A percentile compares a stretch with the other conserved stretches of the same genome.
These are phyloP conservation scores for Verticillium tricorpus DNA, from an alignment of 2,329 filamentous ascomycete species.

Conservation along the genomic window DNA sequence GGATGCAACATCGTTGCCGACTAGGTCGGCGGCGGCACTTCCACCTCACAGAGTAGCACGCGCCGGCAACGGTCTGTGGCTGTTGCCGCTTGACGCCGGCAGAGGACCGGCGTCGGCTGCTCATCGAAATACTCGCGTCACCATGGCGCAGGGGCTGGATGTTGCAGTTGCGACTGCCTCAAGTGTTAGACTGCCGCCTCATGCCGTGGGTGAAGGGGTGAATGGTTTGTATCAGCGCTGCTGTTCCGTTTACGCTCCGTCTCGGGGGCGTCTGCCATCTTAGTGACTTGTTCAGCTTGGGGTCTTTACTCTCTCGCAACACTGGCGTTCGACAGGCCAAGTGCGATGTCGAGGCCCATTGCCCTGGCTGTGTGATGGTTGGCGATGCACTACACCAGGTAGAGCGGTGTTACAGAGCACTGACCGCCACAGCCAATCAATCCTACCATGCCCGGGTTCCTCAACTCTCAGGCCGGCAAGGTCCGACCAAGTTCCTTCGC, in stretches of 20 bases:
- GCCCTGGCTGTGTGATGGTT: background rate
- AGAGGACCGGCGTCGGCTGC: background rate
- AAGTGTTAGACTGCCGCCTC: background rate
- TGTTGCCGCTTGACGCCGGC: background rate
- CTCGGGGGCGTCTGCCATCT: background rate
- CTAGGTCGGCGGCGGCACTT: background rate
- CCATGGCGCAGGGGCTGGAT: background rate
- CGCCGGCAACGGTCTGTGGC: background rate
- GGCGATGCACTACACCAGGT: background rate
- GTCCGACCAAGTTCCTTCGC: background rate
- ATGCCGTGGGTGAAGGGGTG: background rate
- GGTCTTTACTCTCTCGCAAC: background rate
- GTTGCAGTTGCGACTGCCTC: background rate
- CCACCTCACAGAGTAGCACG: background rate
- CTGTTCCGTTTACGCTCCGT: background rate
- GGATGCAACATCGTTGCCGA: background rate
- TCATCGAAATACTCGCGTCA: background rate
- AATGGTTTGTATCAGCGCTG: background rate
- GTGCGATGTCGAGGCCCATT: background rate
- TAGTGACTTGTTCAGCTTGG: background rate
- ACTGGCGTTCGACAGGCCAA: background rate
- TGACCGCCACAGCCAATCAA: background rate
- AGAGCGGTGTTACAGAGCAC: background rate
- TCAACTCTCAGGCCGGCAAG: background rate
- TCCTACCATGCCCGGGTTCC: background rate